These are phyloP conservation scores for Alternaria novae-zelandiae DNA, from an alignment of 2,329 filamentous ascomycete species.

Conservation along the genomic window DNA sequence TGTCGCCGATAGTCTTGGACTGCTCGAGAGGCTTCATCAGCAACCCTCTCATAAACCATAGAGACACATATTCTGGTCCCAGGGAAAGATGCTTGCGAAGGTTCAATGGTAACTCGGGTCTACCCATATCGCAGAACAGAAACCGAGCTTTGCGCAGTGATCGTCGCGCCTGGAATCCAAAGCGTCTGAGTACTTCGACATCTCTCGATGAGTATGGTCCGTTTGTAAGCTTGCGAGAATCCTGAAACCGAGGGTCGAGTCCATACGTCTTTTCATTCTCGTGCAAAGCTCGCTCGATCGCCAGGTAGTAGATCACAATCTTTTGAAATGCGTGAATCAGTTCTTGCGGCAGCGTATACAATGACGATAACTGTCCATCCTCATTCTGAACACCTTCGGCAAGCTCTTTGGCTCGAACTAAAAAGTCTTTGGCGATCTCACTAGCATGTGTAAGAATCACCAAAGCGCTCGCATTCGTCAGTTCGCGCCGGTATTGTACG, in stretches of 20 bases:
- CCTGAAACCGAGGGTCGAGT: neutral
- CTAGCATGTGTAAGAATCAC: slow-evolving; percentile 23
- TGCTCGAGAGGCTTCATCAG: slow-evolving; percentile 37
- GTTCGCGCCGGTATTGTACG: slow-evolving; percentile 28
- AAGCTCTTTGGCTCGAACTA: slow-evolving; percentile 26
- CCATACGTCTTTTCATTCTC: slow-evolving; percentile 14
- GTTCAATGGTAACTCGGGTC: slow-evolving; percentile 12
- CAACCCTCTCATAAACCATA: slow-evolving; percentile 41
- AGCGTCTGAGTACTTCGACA: slow-evolving; percentile 24
- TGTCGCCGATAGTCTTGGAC: slow-evolving; percentile 34
- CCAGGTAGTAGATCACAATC: slow-evolving; percentile 34
- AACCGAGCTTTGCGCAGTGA: slow-evolving; percentile 22
- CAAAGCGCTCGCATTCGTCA: slow-evolving; percentile 19
- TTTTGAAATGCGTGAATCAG: slow-evolving; percentile 30
- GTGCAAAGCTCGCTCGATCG: slow-evolving; percentile 34
- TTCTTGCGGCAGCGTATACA: slow-evolving; percentile 32
- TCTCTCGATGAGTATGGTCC: slow-evolving; percentile 17
- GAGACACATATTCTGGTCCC: slow-evolving; percentile 36
- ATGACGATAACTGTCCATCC: slow-evolving; percentile 30
- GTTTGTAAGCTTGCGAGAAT: neutral
- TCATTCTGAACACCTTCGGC: slow-evolving; percentile 34
- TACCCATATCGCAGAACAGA: slow-evolving; percentile 39
- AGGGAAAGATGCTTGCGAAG: slow-evolving; percentile 27
- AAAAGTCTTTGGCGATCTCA: slow-evolving; percentile 14
- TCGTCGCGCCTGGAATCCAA: slow-evolving; percentile 18